Evolutionary conservation across 2,329 filamentous ascomycete genomes (phyloP).

Genomic region (Monilinia fructicola): DNA sequence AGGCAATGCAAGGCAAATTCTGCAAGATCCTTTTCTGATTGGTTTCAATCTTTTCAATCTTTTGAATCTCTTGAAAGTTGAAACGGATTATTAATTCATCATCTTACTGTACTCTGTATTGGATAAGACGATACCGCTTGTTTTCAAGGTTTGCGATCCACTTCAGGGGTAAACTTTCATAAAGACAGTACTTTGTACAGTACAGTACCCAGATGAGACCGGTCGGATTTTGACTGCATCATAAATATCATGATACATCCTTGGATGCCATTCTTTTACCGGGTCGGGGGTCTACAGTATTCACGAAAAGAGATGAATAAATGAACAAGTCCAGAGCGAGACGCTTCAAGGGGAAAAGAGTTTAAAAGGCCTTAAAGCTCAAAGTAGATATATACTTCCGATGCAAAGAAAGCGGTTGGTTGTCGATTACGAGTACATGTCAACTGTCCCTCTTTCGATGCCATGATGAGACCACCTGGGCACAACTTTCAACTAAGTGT

Average conservation of each 20-base stretch:
- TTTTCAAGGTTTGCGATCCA: not conserved
- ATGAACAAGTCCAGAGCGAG: not conserved
- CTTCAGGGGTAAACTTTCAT: slow-evolving; percentile 10
- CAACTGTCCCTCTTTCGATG: too few relatives aligned
- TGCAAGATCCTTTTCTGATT: not conserved
- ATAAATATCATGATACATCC: slow-evolving; percentile 6
- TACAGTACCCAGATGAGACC: not conserved
- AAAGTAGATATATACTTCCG: too few relatives aligned
- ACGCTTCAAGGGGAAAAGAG: not conserved
- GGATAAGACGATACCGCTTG: too few relatives aligned
- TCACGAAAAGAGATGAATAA: not conserved
- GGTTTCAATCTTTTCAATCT: not conserved
- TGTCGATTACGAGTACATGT: not conserved
- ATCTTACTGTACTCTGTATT: too few relatives aligned
- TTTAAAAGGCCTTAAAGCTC: too few relatives aligned
- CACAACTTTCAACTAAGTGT: not conserved
- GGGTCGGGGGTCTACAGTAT: not conserved
- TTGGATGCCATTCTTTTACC: not conserved
- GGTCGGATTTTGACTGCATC: slow-evolving; percentile 3
- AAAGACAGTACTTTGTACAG: too few relatives aligned
- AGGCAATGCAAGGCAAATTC: too few relatives aligned
- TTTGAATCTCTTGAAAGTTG: not conserved
- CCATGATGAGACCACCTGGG: not conserved
- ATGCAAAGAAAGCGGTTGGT: slow-evolving; percentile 3
- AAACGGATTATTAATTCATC: not conserved